These are phyloP conservation scores for Cyberlindnera euphorbiiphila DNA, from an alignment of 805 yeast species.

Conservation along the genomic window DNA sequence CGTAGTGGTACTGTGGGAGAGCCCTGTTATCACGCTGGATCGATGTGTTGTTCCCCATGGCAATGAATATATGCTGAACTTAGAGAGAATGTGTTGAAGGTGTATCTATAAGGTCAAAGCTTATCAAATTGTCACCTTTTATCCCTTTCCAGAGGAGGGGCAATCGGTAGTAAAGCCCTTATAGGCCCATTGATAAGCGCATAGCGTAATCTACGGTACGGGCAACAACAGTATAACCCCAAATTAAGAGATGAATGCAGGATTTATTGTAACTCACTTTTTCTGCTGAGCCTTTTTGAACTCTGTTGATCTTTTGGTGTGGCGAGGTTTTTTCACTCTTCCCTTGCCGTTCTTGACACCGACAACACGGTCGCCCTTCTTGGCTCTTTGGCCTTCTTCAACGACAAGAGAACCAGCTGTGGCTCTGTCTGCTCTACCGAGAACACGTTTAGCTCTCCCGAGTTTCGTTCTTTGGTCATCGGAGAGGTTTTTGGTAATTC, in stretches of 20 bases:
- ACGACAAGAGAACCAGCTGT: conserved; percentile 50
- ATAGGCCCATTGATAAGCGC: no score
- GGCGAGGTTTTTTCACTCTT: conserved; percentile 45
- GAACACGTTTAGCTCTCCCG: conserved; percentile 72
- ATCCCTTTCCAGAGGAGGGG: no score
- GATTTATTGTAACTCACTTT: neutral
- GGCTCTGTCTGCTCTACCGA: conserved; percentile 78
- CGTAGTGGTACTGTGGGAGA: conserved; percentile 10
- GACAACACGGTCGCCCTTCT: conserved; percentile 55
- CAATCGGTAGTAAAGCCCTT: no score
- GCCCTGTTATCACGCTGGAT: conserved; percentile 16
- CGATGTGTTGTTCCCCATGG: conserved; percentile 15
- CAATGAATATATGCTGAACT: no score
- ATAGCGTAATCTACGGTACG: no score
- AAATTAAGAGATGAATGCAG: no score
- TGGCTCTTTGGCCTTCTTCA: conserved; percentile 81
- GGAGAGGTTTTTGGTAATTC: conserved; percentile 37
- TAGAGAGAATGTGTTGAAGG: neutral
- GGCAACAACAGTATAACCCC: no score
- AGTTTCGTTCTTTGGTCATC: conserved; percentile 70
- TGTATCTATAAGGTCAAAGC: no score
- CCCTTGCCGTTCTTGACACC: conserved; percentile 58
- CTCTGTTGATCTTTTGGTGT: conserved; percentile 41
- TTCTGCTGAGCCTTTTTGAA: conserved; percentile 31
- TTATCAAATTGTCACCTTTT: no score